Base-by-base conservation (phyloP, 2,329 filamentous ascomycete genomes). In the Paramyrothecium roridum region DNA sequence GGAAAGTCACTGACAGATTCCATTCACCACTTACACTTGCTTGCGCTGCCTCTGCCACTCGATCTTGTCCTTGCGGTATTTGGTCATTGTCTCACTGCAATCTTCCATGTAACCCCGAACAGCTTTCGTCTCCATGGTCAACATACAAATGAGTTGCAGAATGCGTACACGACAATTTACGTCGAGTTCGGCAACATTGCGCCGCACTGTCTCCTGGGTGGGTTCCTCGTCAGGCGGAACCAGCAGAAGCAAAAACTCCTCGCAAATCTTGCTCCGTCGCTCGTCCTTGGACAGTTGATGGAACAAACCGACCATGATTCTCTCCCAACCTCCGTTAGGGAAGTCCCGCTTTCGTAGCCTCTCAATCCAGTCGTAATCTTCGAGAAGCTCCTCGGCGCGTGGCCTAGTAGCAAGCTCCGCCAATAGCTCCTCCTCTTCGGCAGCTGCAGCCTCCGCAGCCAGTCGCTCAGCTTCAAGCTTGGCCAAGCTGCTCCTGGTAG, bases 21-120 rank as follows among this genome's bases (percentile, higher is more conserved):
- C 22, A n/a, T 8, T 20, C n/a, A 26, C 16, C 22, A 80, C 84
- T 72, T 76, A 87, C 83, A 79, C 76, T 70, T 83, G 80, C 62
- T 87, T 87, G 60, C 89, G 86, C 63, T 89, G 85, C 61, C 92
- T 85, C 73, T 98, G 93, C 73, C 86, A 89, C 61, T 96, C 91
- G 58, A 97, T 96, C 76, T 96, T 97, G 69, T 96, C 90, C 72
- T 99, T 99, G 51, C 95, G 87, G 67, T 96, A 91, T 54, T 87
- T 85, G 2, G 95, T 99, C 93, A 98, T 97, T 53, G 91, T 90
- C 67, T 93, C 90, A 60, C 89, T 91, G 73, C 93, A 96, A 59
- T 93, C 88, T 62, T 96, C 91, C 79, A 99, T 89, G 68, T 96
- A 96, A 17, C 85, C 87, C 53, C 93, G 87, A 62, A 98, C 84